Evolutionary conservation across 1,284 basidiomycete species (phyloP).

Genomic region (Fistulinella cinereoalba): DNA sequence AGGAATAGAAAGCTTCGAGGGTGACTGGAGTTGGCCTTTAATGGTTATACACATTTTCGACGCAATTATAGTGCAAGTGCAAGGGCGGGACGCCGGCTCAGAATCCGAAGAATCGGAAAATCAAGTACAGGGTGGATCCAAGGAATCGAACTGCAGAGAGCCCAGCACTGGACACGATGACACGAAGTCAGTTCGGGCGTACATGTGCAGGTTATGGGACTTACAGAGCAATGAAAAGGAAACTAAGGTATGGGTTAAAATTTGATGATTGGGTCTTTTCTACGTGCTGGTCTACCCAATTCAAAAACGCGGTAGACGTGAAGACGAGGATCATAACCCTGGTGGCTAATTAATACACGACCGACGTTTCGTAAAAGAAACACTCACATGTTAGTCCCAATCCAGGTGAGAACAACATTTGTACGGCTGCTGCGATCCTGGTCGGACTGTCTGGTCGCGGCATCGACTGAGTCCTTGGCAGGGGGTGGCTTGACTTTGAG

Average conservation of each 20-base stretch:
- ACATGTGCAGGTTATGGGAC: constrained; percentile 32
- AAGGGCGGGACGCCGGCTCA: constrained; percentile 19
- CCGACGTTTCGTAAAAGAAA: constrained; percentile 12
- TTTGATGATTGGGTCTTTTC: constrained; percentile 43
- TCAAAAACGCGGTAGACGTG: constrained; percentile 73
- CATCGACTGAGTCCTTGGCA: constrained; percentile 77
- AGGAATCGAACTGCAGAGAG: constrained; percentile 76
- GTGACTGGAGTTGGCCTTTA: not conserved
- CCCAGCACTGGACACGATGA: constrained; percentile 52
- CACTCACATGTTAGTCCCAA: constrained; percentile 77
- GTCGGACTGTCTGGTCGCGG: constrained; percentile 89
- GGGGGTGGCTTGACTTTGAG: constrained; percentile 63
- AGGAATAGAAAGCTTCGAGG: not conserved
- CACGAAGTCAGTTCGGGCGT: constrained; percentile 3
- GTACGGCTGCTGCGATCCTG: constrained; percentile 80
- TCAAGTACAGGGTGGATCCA: constrained; percentile 74
- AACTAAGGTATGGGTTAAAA: constrained; percentile 85
- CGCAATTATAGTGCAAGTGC: constrained; percentile 4
- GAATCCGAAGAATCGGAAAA: constrained; percentile 68
- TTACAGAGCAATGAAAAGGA: constrained; percentile 79
- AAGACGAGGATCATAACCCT: constrained; percentile 79
- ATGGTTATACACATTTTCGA: no score
- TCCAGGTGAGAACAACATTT: constrained; percentile 83
- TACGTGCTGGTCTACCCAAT: constrained; percentile 58
- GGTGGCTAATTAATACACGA: constrained; percentile 4